phyloP scores from a whole-genome alignment of 2,329 filamentous ascomycete genomes.

The Fusarium tricinctum region DNA sequence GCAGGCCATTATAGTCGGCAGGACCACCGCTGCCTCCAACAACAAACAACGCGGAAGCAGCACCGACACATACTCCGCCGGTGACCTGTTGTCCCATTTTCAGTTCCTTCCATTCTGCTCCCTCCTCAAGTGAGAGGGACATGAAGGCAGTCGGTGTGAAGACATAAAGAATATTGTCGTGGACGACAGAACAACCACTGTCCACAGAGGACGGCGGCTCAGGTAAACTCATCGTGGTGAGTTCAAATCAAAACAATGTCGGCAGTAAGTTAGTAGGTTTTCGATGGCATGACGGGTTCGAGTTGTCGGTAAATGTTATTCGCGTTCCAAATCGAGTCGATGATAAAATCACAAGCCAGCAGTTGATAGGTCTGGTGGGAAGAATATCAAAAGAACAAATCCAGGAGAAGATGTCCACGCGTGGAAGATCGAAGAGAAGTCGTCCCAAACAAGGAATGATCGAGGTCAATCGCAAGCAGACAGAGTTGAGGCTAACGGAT shows the following conservation, averaged over 20 bases:
- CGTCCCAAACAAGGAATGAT: constrained; percentile 37
- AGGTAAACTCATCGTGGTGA: constrained; percentile 75
- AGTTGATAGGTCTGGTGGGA: constrained; percentile 10
- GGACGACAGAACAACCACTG: constrained; percentile 84
- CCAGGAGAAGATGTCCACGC: constrained; percentile 7
- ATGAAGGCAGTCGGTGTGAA: constrained; percentile 83
- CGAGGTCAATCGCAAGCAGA: constrained; percentile 37
- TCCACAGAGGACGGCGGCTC: constrained; percentile 77
- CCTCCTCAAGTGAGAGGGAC: constrained; percentile 76
- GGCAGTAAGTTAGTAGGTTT: constrained; percentile 30
- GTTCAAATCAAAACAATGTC: constrained; percentile 31
- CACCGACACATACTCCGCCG: constrained; percentile 82
- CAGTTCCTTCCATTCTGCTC: constrained; percentile 79
- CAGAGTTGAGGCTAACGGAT: constrained; percentile 37
- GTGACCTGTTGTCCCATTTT: constrained; percentile 77
- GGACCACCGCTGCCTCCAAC: constrained; percentile 77
- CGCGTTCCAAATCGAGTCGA: constrained; percentile 34
- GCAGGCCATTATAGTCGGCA: constrained; percentile 78
- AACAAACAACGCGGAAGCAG: constrained; percentile 79
- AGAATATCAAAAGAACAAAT: constrained; percentile 16
- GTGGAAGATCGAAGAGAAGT: constrained; percentile 27
- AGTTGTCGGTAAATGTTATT: constrained; percentile 24
- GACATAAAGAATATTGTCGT: constrained; percentile 86
- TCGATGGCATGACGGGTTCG: constrained; percentile 49
- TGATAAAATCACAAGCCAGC: constrained; percentile 18